phyloP scores from a whole-genome alignment of 2,329 filamentous ascomycete genomes.

The Aureobasidium sp. region DNA sequence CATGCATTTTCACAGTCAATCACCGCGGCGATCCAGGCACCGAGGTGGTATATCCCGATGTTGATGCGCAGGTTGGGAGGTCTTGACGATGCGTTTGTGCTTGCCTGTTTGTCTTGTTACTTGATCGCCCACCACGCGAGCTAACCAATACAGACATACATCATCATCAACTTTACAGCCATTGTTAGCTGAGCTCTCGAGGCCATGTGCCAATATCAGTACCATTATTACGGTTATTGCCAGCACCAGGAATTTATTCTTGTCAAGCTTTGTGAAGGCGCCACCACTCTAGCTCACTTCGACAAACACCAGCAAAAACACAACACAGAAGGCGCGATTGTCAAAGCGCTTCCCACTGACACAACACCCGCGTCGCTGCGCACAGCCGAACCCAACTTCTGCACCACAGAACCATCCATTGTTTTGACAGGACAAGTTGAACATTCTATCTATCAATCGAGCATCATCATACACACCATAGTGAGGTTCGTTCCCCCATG shows the following conservation, averaged over 20 bases:
- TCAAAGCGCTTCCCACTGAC: neutral
- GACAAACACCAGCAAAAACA: neutral
- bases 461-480: neutral
- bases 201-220: conserved; percentile 28
- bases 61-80: neutral
- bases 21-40: neutral
- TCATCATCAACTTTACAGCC: neutral
- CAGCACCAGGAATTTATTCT: conserved; percentile 25
- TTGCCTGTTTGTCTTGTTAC: neutral
- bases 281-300: neutral
- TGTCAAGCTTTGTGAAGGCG: conserved; percentile 21
- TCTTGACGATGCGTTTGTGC: neutral
- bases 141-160: neutral
- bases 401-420: neutral
- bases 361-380: neutral
- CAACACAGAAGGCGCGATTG: conserved; percentile 8
- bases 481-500: neutral
- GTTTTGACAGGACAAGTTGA: neutral
- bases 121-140: neutral
- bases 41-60: neutral
- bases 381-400: neutral
- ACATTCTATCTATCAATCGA: neutral
- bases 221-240: conserved; percentile 26
- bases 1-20: neutral
- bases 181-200: neutral